Conservation (phyloP, 768 basidiomycete species). For the Mycena crocata region DNA sequence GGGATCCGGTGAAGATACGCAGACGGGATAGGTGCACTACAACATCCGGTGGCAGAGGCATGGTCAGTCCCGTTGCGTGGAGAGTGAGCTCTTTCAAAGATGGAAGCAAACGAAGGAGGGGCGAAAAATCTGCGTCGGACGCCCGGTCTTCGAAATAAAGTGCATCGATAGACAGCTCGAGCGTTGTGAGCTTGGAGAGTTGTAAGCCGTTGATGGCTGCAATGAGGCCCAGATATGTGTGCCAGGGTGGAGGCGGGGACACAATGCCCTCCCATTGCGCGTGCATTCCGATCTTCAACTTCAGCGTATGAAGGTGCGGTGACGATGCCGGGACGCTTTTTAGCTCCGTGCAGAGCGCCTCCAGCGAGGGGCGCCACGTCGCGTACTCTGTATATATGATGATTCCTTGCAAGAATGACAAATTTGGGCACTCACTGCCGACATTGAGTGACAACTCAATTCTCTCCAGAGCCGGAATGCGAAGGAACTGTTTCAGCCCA, state of each 20-base stretch:
- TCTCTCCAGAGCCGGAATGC: slow-evolving; percentile 1
- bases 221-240: neutral
- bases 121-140: neutral
- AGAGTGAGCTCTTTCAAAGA: neutral
- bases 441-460: neutral
- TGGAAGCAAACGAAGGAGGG: neutral
- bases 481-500: neutral
- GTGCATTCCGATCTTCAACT: neutral
- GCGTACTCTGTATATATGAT: neutral
- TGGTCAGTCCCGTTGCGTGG: neutral
- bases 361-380: neutral
- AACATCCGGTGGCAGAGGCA: neutral
- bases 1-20: neutral
- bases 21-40: neutral
- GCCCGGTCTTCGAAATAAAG: neutral
- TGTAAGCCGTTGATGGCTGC: neutral
- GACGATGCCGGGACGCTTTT: neutral
- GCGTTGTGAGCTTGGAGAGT: neutral
- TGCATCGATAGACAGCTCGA: neutral
- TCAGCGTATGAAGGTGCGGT: neutral
- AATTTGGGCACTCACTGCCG: neutral
- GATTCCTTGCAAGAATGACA: neutral
- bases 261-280: neutral
- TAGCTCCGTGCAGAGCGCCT: neutral
- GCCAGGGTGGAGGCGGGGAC: neutral